Percentiles rank a stretch among this genome's conserved stretches.
Conservation (phyloP, 2,329 filamentous ascomycete genomes). For the Ceratocystis cubensis region DNA sequence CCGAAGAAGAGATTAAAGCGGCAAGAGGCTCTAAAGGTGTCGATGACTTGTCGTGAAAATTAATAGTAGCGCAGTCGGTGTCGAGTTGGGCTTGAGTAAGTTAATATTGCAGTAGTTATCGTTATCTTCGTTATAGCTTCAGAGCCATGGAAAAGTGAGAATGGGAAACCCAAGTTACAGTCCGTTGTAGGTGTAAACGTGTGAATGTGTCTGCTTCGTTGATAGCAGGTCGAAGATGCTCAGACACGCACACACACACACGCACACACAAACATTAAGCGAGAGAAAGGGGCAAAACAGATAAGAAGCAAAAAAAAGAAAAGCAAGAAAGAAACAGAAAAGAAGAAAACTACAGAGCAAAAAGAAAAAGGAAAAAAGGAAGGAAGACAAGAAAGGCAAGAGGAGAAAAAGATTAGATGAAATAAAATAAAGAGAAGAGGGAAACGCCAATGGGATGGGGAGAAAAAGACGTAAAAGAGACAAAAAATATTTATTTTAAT, state of each 20-base stretch:
- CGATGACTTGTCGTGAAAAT: too few species aligned
- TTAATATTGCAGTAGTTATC: too few species aligned
- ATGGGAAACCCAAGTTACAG: too few species aligned
- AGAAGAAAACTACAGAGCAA: background rate
- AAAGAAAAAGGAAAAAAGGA: background rate
- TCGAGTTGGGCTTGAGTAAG: too few species aligned
- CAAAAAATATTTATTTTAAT: background rate
- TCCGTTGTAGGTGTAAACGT: too few species aligned
- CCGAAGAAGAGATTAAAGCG: background rate
- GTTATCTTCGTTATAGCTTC: too few species aligned
- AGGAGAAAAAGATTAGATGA: background rate
- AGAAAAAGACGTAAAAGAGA: background rate
- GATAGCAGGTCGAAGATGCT: too few species aligned
- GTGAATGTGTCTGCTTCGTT: too few species aligned
- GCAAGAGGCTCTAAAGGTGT: background rate
- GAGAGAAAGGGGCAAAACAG: background rate
- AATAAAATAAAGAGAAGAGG: background rate
- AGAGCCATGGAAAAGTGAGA: too few species aligned
- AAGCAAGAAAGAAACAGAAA: background rate
- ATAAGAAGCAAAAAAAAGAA: background rate
- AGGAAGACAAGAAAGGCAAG: background rate
- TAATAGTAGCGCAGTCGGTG: too few species aligned
- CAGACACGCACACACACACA: background rate
- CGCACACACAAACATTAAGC: background rate
- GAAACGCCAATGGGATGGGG: background rate